These are phyloP conservation scores for Xylariaceae sp. DNA, from an alignment of 2,329 filamentous ascomycete genomes.

Conservation along the genomic window DNA sequence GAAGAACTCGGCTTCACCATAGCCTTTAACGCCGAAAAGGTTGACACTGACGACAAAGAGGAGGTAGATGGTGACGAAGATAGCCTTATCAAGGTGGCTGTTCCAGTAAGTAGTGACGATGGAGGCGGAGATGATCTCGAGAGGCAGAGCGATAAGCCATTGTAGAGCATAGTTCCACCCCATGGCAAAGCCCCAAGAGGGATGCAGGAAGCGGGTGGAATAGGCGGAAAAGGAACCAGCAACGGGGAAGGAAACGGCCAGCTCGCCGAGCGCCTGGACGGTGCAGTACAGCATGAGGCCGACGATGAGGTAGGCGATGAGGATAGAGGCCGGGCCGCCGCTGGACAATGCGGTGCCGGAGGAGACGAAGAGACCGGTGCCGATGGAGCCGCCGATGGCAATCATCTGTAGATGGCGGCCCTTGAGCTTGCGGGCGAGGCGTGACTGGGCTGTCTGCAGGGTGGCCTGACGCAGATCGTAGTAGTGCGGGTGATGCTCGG, in stretches of 20 bases:
- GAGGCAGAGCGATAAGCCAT: conserved; percentile 78
- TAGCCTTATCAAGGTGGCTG: conserved; percentile 57
- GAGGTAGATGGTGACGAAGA: conserved; percentile 82
- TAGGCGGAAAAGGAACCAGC: conserved; percentile 90
- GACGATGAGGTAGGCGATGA: conserved; percentile 75
- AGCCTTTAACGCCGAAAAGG: conserved; percentile 81
- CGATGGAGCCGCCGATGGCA: conserved; percentile 89
- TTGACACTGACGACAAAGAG: conserved; percentile 75
- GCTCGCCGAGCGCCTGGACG: conserved; percentile 84
- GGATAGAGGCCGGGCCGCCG: conserved; percentile 73
- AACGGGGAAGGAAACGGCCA: conserved; percentile 86
- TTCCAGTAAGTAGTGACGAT: conserved; percentile 84
- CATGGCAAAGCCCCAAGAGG: conserved; percentile 93
- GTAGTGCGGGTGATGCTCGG: conserved; percentile 38
- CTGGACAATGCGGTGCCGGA: conserved; percentile 66
- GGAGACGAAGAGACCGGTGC: conserved; percentile 75
- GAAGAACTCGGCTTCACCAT: conserved; percentile 85
- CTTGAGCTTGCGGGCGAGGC: conserved; percentile 74
- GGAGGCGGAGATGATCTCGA: conserved; percentile 84
- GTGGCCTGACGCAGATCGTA: conserved; percentile 57
- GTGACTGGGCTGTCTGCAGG: conserved; percentile 70
- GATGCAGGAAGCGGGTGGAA: conserved; percentile 87
- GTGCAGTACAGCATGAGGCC: conserved; percentile 89
- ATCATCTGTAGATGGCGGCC: conserved; percentile 94
- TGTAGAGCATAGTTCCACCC: conserved; percentile 91